These are phyloP conservation scores for Aspergillus terreus DNA, from an alignment of 2,329 filamentous ascomycete species.

Conservation along the genomic window DNA sequence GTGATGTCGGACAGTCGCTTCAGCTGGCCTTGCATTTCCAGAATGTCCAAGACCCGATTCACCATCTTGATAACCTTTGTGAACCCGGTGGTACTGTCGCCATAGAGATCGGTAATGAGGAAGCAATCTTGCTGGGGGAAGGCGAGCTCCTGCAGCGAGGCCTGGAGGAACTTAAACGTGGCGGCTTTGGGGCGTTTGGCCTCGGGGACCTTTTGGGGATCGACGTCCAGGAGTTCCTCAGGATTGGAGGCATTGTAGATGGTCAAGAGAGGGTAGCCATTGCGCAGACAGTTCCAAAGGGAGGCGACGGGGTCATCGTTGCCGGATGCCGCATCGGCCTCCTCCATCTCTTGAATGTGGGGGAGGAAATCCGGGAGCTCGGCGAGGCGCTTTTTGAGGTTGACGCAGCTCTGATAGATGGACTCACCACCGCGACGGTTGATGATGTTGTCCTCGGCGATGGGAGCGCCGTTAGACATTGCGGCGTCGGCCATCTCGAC, in stretches of 20 bases:
- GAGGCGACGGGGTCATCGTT: conserved; percentile 80
- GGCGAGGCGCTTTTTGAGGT: conserved; percentile 73
- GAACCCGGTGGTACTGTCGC: conserved; percentile 93
- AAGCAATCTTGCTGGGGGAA: conserved; percentile 82
- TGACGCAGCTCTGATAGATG: conserved; percentile 91
- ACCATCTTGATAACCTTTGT: conserved; percentile 95
- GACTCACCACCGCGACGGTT: conserved; percentile 95
- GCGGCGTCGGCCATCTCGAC: conserved; percentile 34
- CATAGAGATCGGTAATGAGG: conserved; percentile 85
- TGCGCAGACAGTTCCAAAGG: conserved; percentile 81
- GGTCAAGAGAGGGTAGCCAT: conserved; percentile 76
- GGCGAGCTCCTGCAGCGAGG: conserved; percentile 76
- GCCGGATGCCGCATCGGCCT: conserved; percentile 60
- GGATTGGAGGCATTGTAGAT: conserved; percentile 86
- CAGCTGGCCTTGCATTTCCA: conserved; percentile 74
- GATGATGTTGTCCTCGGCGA: conserved; percentile 89
- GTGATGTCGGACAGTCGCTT: conserved; percentile 54
- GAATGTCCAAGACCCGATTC: conserved; percentile 83
- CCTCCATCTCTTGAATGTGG: conserved; percentile 68
- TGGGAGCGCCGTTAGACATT: conserved; percentile 32
- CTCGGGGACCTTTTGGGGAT: conserved; percentile 60
- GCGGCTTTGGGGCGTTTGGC: conserved; percentile 80
- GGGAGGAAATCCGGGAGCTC: conserved; percentile 80
- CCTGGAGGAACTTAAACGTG: conserved; percentile 88
- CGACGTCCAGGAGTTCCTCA: conserved; percentile 62